Base-by-base conservation (phyloP, 192 early-diverging fungal species). In the Chytriomyces confervae region DNA sequence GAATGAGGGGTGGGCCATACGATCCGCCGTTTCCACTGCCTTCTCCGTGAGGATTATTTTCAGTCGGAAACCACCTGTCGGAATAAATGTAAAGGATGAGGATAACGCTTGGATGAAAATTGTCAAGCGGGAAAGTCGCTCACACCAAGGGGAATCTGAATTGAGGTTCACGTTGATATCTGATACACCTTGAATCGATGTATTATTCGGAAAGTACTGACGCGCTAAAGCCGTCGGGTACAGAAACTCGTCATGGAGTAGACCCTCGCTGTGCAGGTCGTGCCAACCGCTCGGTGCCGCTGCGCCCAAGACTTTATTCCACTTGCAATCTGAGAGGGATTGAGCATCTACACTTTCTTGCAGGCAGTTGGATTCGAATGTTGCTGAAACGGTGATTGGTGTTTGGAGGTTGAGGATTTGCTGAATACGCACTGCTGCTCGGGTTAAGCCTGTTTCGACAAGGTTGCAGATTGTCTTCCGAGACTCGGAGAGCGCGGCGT, bases 91-190 rank as follows among this genome's bases (percentile, higher is more conserved):
- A n/a, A 18, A 61, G 57, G 16, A n/a, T 18, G 18, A 61, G 57
- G 5, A 18, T 61, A 4, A n/a, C 57, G 23, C 18, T n/a, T 61
- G 57, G 57, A n/a, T 36, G 36, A 36, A 1, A 1, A 36, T 0
- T 1, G 36, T 36, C 36, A 36, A 36, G 36, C 36, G 36, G 36
- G 36, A 36, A 36, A 36, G 36, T 36, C 36, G 36, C 16, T 23
- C 23, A 18, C 13, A 65, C 72, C 72, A 86, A 24, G 79, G 66
- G 8, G 75, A 64, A 20, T 86, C 85, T 16, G 82, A 75, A 57
- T 86, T 86, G 62, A 86, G 82, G 7, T 23, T 29, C 3, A 79
- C 78, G 36, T n/a, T 23, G 53, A 86, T 83, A 61, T 85, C 84
- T 16, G 68, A 45, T 13, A n/a, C 20, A 20, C 16, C 13, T 13